These are phyloP conservation scores for Tulasnella sp. DNA, from an alignment of 768 basidiomycete species.

Conservation along the genomic window DNA sequence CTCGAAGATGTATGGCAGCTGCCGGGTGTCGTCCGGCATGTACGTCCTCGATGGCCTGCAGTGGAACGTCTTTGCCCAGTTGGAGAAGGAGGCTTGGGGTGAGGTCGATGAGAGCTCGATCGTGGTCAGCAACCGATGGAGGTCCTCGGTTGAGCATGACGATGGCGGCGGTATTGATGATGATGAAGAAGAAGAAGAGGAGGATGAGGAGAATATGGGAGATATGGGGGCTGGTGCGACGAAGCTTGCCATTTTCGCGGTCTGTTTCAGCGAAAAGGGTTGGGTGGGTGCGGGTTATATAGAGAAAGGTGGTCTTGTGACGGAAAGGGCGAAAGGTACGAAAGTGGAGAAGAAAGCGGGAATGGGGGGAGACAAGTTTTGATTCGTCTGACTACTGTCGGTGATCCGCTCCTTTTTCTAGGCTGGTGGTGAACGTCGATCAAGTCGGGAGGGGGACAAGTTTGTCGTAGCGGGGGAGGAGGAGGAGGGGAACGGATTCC, in stretches of 20 bases:
- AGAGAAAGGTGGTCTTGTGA: neutral
- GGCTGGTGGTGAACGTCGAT: neutral
- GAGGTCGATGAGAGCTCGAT: slow-evolving; percentile 48
- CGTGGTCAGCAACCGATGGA: slow-evolving; percentile 53
- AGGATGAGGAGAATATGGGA: neutral
- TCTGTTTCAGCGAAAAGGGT: neutral
- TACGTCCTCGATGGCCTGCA: slow-evolving; percentile 70
- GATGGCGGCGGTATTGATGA: neutral
- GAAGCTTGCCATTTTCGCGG: neutral
- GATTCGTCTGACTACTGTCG: neutral
- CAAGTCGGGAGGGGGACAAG: neutral
- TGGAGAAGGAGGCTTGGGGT: slow-evolving; percentile 54
- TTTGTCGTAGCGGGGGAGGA: neutral
- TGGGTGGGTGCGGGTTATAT: no score
- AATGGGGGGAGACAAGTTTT: neutral
- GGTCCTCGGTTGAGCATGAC: slow-evolving; percentile 34
- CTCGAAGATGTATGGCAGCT: slow-evolving; percentile 73
- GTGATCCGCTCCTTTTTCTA: neutral
- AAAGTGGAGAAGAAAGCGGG: neutral
- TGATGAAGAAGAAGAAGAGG: neutral
- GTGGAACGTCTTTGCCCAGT: slow-evolving; percentile 81
- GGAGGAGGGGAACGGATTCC: neutral
- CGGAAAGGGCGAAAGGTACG: neutral
- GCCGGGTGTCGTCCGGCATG: slow-evolving; percentile 61
- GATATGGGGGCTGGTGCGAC: neutral